Percentiles rank a stretch among this genome's conserved stretches.
Evolutionary conservation across 1,284 basidiomycete species (phyloP).

Genomic region (Pisolithus thermaeus): DNA sequence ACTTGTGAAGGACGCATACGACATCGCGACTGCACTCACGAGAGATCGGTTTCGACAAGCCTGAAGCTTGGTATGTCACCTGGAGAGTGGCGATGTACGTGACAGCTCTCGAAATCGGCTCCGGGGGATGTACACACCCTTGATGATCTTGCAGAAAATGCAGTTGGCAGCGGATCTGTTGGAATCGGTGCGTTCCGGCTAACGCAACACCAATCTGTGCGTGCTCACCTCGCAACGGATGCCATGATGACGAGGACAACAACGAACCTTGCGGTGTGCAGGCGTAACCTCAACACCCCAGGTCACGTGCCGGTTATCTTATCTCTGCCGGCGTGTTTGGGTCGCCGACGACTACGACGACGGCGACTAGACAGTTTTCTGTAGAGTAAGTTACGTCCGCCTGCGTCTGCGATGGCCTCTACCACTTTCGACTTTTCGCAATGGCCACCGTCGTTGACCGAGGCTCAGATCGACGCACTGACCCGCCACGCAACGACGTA

Average conservation of each 20-base stretch:
- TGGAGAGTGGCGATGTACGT: slow-evolving; percentile 20
- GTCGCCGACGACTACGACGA: no score
- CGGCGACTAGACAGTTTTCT: no score
- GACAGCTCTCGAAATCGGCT: background rate
- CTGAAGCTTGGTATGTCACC: slow-evolving; percentile 79
- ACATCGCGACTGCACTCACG: slow-evolving; percentile 39
- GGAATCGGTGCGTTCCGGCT: background rate
- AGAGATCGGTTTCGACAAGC: slow-evolving; percentile 71
- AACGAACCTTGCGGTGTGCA: no score
- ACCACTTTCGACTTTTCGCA: slow-evolving; percentile 38
- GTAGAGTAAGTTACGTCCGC: no score
- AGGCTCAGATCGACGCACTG: slow-evolving; percentile 53
- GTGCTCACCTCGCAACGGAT: slow-evolving; percentile 18
- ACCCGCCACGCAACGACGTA: slow-evolving; percentile 73
- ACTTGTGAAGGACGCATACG: background rate
- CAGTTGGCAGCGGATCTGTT: slow-evolving; percentile 52
- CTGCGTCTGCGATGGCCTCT: slow-evolving; percentile 8
- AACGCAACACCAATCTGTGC: accelerated
- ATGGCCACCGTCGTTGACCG: slow-evolving; percentile 74
- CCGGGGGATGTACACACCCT: slow-evolving; percentile 48
- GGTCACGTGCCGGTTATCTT: slow-evolving; percentile 10
- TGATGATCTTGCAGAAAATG: slow-evolving; percentile 90
- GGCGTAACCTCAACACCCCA: no score
- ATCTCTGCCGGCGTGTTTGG: background rate
- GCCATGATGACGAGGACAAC: slow-evolving; percentile 11